Evolutionary conservation across 139 green algal genomes (phyloP).

Genomic region (Prasinococcaceae sp.): DNA sequence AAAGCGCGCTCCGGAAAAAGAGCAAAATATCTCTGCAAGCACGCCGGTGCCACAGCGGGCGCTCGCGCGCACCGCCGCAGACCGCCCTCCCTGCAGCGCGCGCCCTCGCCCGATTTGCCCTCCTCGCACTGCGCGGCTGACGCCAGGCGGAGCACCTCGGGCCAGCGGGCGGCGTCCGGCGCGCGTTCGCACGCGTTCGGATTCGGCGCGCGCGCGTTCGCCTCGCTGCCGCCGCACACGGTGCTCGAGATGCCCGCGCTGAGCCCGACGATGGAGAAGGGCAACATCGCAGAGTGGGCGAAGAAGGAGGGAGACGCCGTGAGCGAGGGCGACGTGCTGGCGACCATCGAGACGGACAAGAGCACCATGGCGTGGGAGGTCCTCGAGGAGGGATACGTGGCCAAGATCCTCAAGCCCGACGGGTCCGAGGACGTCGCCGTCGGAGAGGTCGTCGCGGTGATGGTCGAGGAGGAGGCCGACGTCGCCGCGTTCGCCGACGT

Average conservation of each 20-base stretch:
- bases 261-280: conserved; percentile 81
- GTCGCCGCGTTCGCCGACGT: conserved; percentile 31
- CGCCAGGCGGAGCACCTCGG: too few relatives aligned
- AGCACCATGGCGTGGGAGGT: conserved; percentile 40
- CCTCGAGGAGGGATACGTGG: conserved; percentile 49
- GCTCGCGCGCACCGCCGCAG: too few relatives aligned
- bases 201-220: too few relatives aligned
- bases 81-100: too few relatives aligned
- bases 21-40: too few relatives aligned
- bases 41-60: too few relatives aligned
- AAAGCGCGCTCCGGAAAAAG: too few relatives aligned
- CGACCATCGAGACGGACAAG: conserved; percentile 92
- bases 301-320: conserved; percentile 60
- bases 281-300: conserved; percentile 74
- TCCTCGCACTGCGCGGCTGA: too few relatives aligned
- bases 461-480: conserved; percentile 65
- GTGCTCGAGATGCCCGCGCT: conserved; percentile 72
- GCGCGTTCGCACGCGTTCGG: too few relatives aligned
- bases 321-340: conserved; percentile 56
- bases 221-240: too few relatives aligned
- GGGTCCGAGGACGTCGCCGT: conserved; percentile 59
- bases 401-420: conserved; percentile 43
- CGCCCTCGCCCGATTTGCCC: too few relatives aligned
- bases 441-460: conserved; percentile 53
- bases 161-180: too few relatives aligned